phyloP scores from a whole-genome alignment of 345 rosid species.

The Firmiana major region DNA sequence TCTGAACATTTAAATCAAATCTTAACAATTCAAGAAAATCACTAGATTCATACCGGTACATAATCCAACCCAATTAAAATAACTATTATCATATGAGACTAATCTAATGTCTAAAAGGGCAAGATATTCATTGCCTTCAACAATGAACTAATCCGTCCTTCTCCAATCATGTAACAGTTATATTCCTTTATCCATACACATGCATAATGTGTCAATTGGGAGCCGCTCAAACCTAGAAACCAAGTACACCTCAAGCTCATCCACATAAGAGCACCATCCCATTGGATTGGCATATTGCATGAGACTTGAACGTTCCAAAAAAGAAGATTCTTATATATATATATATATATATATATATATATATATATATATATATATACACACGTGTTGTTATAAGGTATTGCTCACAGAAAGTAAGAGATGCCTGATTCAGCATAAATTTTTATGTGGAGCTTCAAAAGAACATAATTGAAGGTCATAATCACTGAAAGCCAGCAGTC shows the following conservation, averaged over 20 bases:
- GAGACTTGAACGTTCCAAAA: slow-evolving; percentile 2
- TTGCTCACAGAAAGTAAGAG: neutral
- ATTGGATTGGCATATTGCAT: neutral
- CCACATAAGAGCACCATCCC: neutral
- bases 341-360: too few relatives aligned
- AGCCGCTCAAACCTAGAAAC: neutral
- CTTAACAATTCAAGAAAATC: neutral
- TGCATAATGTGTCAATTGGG: neutral
- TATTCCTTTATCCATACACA: neutral
- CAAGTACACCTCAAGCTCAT: neutral
- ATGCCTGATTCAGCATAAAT: slow-evolving; percentile 7
- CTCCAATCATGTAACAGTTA: neutral
- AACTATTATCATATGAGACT: neutral
- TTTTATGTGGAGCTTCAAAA: neutral
- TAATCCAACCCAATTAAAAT: neutral
- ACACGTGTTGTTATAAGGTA: neutral
- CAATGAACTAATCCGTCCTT: neutral
- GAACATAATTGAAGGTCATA: neutral
- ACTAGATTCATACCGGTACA: neutral
- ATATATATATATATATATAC: too few relatives aligned
- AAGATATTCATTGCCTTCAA: neutral
- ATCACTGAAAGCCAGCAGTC: neutral
- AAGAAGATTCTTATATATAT: neutral
- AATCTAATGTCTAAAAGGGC: neutral
- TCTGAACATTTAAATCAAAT: neutral